Evolutionary conservation across 371 early-diverging fungal species (phyloP).

Genomic region (Amoeboaphelidium protococcarum): DNA sequence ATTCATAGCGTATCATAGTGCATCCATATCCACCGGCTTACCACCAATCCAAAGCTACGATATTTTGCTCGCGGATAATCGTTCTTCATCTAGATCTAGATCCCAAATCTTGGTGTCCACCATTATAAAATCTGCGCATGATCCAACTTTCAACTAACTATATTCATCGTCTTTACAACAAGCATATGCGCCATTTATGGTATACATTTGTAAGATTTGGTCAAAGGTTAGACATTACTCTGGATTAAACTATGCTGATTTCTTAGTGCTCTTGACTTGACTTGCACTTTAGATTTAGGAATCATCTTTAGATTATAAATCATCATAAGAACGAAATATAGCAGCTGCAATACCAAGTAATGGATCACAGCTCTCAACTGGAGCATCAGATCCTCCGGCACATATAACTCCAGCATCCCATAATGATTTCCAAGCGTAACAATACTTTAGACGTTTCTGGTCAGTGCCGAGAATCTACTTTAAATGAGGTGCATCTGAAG

Average conservation of each 20-base stretch:
- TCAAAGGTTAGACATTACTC: not conserved
- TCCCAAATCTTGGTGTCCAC: not conserved
- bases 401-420: not conserved
- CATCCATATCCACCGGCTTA: too few species aligned
- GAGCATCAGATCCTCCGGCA: not conserved
- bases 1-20: too few species aligned
- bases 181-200: not conserved
- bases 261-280: too few species aligned
- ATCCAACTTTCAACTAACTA: not conserved
- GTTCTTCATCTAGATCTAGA: too few species aligned
- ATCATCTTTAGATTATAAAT: too few species aligned
- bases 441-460: not conserved
- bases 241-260: too few species aligned
- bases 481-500: not conserved
- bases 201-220: not conserved
- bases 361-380: not conserved
- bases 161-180: not conserved
- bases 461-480: not conserved
- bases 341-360: not conserved
- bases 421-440: not conserved
- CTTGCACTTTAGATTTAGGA: too few species aligned
- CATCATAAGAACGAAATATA: not conserved
- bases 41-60: too few species aligned
- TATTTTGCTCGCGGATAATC: too few species aligned
- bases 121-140: not conserved